Evolutionary conservation across 108 stramenopile species (phyloP).

Genomic region (Discostella pseudostelligera): DNA sequence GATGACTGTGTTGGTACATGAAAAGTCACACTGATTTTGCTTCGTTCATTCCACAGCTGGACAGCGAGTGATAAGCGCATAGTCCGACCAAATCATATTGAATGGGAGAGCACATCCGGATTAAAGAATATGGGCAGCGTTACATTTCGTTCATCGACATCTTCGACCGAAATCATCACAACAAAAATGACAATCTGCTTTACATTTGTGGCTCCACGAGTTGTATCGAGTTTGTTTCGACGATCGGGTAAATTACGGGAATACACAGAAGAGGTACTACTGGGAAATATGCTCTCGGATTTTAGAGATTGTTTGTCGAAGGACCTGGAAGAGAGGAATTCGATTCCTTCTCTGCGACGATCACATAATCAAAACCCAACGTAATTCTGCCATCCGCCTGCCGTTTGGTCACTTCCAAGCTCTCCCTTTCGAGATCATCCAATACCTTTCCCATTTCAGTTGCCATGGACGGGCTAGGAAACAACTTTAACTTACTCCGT

Average conservation of each 20-base stretch:
- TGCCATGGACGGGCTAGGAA: conserved; percentile 59
- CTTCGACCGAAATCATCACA: not conserved
- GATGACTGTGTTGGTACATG: not conserved
- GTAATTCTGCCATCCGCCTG: conserved; percentile 53
- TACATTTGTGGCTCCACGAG: conserved; percentile 59
- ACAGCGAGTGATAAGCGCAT: conserved; percentile 48
- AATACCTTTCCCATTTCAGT: conserved; percentile 60
- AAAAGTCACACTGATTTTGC: not conserved
- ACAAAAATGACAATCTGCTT: conserved; percentile 67
- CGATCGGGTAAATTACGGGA: conserved; percentile 45
- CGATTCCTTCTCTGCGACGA: conserved; percentile 74
- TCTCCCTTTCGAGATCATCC: conserved; percentile 67
- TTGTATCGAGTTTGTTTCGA: conserved; percentile 55
- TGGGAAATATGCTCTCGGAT: conserved; percentile 52
- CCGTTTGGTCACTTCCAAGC: conserved; percentile 50
- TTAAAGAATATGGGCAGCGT: conserved; percentile 66
- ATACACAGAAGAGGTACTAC: conserved; percentile 65
- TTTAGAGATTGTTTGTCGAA: conserved; percentile 68
- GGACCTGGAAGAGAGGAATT: conserved; percentile 11
- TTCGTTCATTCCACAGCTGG: conserved; percentile 44
- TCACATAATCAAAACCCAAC: conserved; percentile 93
- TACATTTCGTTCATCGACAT: conserved; percentile 31
- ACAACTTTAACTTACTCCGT: conserved; percentile 75
- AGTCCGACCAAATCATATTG: conserved; percentile 57
- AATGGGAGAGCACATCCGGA: conserved; percentile 74